A percentile compares a stretch with the other conserved stretches of the same genome.
These are phyloP conservation scores for Diaporthe eres DNA, from an alignment of 2,329 filamentous ascomycete genomes.

Conservation along the genomic window DNA sequence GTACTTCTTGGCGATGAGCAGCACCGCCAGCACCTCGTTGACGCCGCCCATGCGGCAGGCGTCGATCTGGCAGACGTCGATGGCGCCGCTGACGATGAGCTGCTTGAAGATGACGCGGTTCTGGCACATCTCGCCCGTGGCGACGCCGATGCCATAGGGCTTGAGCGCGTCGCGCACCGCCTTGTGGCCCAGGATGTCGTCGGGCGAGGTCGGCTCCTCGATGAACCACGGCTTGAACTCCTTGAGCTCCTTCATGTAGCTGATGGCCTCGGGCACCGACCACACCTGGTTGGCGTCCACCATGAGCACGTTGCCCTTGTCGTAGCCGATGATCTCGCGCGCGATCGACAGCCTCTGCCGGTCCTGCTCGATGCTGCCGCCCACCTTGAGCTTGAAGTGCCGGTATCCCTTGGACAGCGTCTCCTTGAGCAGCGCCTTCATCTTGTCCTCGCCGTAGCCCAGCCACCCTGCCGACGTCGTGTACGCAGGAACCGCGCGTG, in stretches of 20 bases:
- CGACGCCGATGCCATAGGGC: constrained; percentile 83
- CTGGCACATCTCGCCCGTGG: constrained; percentile 95
- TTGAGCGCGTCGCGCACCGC: constrained; percentile 85
- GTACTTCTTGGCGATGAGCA: constrained; percentile 86
- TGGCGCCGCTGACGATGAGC: constrained; percentile 82
- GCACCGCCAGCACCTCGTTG: constrained; percentile 91
- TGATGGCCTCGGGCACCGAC: constrained; percentile 90
- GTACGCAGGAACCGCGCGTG: constrained; percentile 87
- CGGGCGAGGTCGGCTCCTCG: constrained; percentile 91
- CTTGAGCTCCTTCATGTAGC: constrained; percentile 85
- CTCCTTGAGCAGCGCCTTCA: constrained; percentile 80
- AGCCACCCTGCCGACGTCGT: constrained; percentile 93
- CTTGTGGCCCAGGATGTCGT: constrained; percentile 91
- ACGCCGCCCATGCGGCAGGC: constrained; percentile 91
- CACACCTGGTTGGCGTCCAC: constrained; percentile 95
- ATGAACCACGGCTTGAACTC: constrained; percentile 95
- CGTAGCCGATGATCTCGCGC: constrained; percentile 84
- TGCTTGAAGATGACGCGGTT: constrained; percentile 97
- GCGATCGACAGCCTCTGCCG: constrained; percentile 79
- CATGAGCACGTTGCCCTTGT: constrained; percentile 88
- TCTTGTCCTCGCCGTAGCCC: constrained; percentile 91
- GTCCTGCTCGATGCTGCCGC: constrained; percentile 80
- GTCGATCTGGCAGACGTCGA: constrained; percentile 92
- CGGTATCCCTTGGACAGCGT: constrained; percentile 83
- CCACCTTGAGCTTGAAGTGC: constrained; percentile 95